These are phyloP conservation scores for Acrocalymma vagum DNA, from an alignment of 2,329 filamentous ascomycete genomes.

Conservation along the genomic window DNA sequence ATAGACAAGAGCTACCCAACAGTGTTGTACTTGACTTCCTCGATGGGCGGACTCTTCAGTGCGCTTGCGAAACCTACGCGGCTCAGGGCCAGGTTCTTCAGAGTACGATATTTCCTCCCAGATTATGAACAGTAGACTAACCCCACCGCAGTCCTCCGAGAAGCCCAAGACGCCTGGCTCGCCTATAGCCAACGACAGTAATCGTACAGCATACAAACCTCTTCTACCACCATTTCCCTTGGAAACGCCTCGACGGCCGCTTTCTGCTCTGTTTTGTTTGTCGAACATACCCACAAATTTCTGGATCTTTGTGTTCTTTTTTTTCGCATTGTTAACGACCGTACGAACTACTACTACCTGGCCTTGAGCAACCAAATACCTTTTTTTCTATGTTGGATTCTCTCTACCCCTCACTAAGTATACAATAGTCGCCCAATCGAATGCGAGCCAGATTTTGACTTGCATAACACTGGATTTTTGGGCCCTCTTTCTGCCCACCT, in stretches of 20 bases:
- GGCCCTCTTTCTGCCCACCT: too few species aligned
- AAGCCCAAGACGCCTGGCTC: slow-evolving; percentile 48
- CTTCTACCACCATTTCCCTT: slow-evolving; percentile 7
- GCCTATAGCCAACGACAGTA: slow-evolving; percentile 36
- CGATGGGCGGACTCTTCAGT: slow-evolving; percentile 69
- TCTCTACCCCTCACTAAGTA: too few species aligned
- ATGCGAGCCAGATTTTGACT: too few species aligned
- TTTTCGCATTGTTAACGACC: too few species aligned
- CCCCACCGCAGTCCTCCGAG: slow-evolving; percentile 37
- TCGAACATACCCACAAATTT: too few species aligned
- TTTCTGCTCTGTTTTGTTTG: background rate
- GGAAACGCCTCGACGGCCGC: slow-evolving; percentile 7
- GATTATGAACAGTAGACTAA: slow-evolving; percentile 15
- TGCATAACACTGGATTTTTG: too few species aligned
- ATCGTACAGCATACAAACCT: slow-evolving; percentile 13
- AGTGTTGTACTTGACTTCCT: slow-evolving; percentile 73
- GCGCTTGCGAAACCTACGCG: slow-evolving; percentile 55
- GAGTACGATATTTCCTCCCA: slow-evolving; percentile 26
- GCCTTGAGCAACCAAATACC: too few species aligned
- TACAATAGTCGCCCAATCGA: too few species aligned
- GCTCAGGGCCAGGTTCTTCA: slow-evolving; percentile 47
- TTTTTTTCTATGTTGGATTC: too few species aligned
- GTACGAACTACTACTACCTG: too few species aligned
- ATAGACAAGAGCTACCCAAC: slow-evolving; percentile 91
- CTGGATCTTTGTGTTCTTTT: too few species aligned